These are phyloP conservation scores for Pochonia chlamydosporia DNA, from an alignment of 2,329 filamentous ascomycete species.

Conservation along the genomic window DNA sequence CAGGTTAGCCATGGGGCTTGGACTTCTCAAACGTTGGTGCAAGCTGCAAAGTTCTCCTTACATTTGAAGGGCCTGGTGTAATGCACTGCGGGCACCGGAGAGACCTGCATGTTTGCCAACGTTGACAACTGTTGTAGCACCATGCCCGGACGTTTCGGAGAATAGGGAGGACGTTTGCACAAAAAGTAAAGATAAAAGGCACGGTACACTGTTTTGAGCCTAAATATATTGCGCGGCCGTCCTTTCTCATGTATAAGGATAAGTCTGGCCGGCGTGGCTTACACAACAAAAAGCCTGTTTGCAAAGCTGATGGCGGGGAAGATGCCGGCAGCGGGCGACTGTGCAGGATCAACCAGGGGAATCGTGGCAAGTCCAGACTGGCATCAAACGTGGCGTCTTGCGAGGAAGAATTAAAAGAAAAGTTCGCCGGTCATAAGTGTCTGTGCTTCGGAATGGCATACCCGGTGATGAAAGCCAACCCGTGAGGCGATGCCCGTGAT, in stretches of 20 bases:
- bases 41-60: slow-evolving; percentile 1
- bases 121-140: background rate
- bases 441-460: too few relatives aligned
- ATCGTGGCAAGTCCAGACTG: background rate
- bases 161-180: background rate
- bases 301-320: background rate
- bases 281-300: background rate
- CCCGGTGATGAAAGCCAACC: too few relatives aligned
- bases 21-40: background rate
- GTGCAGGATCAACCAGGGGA: background rate
- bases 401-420: background rate
- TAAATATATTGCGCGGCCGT: background rate
- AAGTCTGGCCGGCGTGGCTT: background rate
- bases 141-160: background rate
- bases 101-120: slow-evolving; percentile 5
- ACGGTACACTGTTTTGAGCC: background rate
- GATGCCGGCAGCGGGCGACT: background rate
- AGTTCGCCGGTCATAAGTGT: background rate
- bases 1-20: slow-evolving; percentile 6
- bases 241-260: background rate
- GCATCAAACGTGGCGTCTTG: background rate
- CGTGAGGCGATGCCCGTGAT: background rate
- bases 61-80: slow-evolving; percentile 10
- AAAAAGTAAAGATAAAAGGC: background rate
- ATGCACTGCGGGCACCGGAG: slow-evolving; percentile 3